Evolutionary conservation across 2,329 filamentous ascomycete species (phyloP), one percentile per base, ranked within the genome.

Genomic region (Tolypocladium ovalisporum): DNA sequence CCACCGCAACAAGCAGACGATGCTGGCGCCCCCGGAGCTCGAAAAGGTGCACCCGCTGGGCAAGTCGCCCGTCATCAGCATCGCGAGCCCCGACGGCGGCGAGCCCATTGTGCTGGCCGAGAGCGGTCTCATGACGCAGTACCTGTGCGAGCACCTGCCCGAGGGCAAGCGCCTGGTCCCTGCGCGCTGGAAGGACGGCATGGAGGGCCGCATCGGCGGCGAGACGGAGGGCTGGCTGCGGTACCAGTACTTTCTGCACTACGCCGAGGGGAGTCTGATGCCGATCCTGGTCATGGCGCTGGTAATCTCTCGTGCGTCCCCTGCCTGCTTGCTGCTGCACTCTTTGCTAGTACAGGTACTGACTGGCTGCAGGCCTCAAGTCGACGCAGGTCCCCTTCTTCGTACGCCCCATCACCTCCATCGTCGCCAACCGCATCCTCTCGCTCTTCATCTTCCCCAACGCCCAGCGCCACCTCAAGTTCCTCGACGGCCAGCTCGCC

Each of bases 211-310:
- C 64, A 61, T 83, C 13, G 79, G 80, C 19, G 82, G 83, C 29
- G 82, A 86, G 74, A 84, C 81, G 35, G 79, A 85, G 66, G 76
- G 75, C 59, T 85, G 78, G 76, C 68, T 83, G 69, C 76, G 82
- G 54, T 84, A 79, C 68, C 76, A 79, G 66, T 89, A 90, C 68
- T 84, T 83, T 63, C 82, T 96, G 78, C 88, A 96, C 69, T 97
- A 92, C 71, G 79, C 83, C 6, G 93, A 97, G 73, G 93, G 92
- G 13, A 89, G 83, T 60, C 73, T 97, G 60, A 94, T 95, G 86
- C 81, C 84, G 0, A 75, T 84, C 53, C 70, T 94, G 61, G 72
- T 92, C 1, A 71, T 89, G 60, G 74, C 78, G 17, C 67, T 94
- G 19, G 73, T 96, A 32, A 74, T 88, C 15, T 66, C 66, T 4